Conservation (phyloP, 208 protist species). For the Blastocrithidia nonstop region DNA sequence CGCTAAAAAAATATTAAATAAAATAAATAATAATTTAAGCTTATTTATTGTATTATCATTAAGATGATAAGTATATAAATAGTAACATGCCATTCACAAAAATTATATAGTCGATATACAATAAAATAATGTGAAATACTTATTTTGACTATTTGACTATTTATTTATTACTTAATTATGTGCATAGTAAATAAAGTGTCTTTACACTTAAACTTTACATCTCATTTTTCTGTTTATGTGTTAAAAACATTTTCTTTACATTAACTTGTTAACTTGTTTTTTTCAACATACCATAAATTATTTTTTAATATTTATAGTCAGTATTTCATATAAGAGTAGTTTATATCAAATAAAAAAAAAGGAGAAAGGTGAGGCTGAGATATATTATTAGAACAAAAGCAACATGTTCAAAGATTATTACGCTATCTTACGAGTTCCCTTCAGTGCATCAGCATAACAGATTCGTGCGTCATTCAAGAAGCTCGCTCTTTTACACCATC, state of each 20-base stretch:
- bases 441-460: constrained; percentile 37
- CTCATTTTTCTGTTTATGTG: constrained; percentile 4
- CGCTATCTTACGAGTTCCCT: constrained; percentile 28
- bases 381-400: too few species aligned
- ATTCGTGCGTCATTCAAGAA: constrained; percentile 45
- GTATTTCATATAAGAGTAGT: too few species aligned
- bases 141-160: too few species aligned
- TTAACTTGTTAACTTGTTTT: background rate
- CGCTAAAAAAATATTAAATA: background rate
- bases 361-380: too few species aligned
- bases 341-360: too few species aligned
- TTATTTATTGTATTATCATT: background rate
- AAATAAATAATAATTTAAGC: constrained; percentile 6
- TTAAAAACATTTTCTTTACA: constrained; percentile 2
- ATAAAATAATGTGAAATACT: too few species aligned
- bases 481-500: constrained; percentile 59
- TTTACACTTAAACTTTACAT: constrained; percentile 1
- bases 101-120: too few species aligned
- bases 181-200: background rate
- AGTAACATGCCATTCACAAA: too few species aligned
- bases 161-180: too few species aligned
- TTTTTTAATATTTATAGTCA: background rate
- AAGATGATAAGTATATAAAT: background rate
- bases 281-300: background rate
- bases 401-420: constrained; percentile 87